Evolutionary conservation across 176 grass and related monocot species (phyloP), one percentile per base, ranked within the genome.

Genomic region (Triticum aestivum): DNA sequence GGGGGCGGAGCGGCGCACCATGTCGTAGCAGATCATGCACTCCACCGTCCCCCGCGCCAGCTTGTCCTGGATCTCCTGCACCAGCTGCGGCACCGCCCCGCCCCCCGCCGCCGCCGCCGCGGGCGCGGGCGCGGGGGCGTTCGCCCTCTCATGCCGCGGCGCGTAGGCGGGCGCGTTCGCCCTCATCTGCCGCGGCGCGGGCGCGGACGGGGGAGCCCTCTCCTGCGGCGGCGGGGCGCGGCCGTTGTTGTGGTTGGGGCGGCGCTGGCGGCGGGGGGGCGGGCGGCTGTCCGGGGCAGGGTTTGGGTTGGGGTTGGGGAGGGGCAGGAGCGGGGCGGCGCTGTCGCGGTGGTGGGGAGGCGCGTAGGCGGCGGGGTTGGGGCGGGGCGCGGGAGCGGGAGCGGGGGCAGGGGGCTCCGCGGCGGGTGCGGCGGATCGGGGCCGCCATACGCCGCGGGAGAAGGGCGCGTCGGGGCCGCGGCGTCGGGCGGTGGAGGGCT

Each of bases 11-110:
- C 97, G 71, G 24, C 92, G 90, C 75, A 98, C 97, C 94, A 96
- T 94, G 85, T 98, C 97, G 86, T 98, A 98, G 92, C 97, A 98
- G 72, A 98, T 98, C 97, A 98, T 98, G 87, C 97, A 98, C 87
- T 98, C 96, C 61, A 98, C 96, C 7, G 79, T 79, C 11, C 96
- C 93, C 3, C 88, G 85, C 34, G 92, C 61, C 15, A 98, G 88
- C 88, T 96, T 98, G 59, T 94, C 93, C 66, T 96, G 88, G 88
- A 98, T 98, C 90, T 98, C 96, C 86, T 98, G 96, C 61, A 96
- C 93, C 86, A 98, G 88, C 91, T 94, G 96, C 56, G 96, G 96
- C 81, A 96, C 62, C 17, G 88, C 18, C 35, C 74, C 73, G 35
- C 44, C 78, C 6, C 58, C 18, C 20, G 27, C n/a, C 47, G 41